Evolutionary conservation across 345 rosid species (phyloP), one percentile per base, ranked within the genome.

Genomic region (Microthlaspi erraticum): DNA sequence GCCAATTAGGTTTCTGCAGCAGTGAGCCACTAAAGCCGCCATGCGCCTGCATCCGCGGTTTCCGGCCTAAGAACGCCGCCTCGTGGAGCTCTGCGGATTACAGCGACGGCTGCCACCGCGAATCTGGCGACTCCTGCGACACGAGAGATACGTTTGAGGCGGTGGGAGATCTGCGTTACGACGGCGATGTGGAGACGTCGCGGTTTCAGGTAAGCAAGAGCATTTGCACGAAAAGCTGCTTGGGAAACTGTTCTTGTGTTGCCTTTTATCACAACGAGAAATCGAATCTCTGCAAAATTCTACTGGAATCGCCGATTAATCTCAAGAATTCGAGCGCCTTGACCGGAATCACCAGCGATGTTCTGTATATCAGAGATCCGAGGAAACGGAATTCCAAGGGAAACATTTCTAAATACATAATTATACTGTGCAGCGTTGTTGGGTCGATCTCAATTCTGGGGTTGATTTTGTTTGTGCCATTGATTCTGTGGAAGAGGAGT

Each of bases 21-120:
- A 32, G 9, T 0, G 32, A 54, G 0, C 20, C 19, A 6, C 62
- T 81, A 20, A 62, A 60, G 5, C 82, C 68, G 5, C 82, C 68
- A 8, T 92, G 95, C 48, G 56, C 45, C 1, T 88, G 96, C 53
- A 65, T 85, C 77, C 65, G 82, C 14, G 96, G 96, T 7, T 92
- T 83, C 73, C 57, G 3, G 7, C 54, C 70, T 11, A 63, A 0
- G 32, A 44, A 75, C 53, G 74, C 50, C 37, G 37, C 1, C 51
- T 64, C 79, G 3, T 71, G 73, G 72, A 50, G 10, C 0, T 59
- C 14, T 14, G 74, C 76, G 32, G 76, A 78, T 50, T 83, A 79
- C 80, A 72, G 70, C 0, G 66, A 82, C 43, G 93, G 96, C 0
- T 85, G 96, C 60, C 59, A 38, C 17, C 81, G 86, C 69, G 78